Evolutionary conservation across 805 yeast genomes (phyloP).

Genomic region (Yamadazyma sp.): DNA sequence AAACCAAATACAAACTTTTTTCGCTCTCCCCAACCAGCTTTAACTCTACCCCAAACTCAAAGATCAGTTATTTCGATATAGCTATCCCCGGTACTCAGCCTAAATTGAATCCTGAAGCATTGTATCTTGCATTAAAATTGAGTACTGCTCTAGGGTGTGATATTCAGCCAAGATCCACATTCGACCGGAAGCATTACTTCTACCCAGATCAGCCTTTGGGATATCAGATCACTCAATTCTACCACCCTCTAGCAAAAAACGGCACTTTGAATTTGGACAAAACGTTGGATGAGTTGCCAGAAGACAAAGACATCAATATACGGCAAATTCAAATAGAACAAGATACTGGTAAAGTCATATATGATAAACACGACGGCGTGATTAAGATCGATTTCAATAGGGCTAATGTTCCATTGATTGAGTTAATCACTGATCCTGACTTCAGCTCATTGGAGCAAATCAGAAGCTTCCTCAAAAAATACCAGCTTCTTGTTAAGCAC

Average conservation of each 20-base stretch:
- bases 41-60: conserved; percentile 61
- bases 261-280: conserved; percentile 56
- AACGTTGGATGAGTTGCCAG: conserved; percentile 53
- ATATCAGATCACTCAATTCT: conserved; percentile 91
- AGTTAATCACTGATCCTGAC: conserved; percentile 89
- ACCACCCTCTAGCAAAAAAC: conserved; percentile 68
- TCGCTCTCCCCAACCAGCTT: conserved; percentile 52
- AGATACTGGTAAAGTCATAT: conserved; percentile 83
- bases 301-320: conserved; percentile 53
- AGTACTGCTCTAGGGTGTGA: conserved; percentile 67
- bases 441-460: conserved; percentile 67
- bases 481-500: conserved; percentile 67
- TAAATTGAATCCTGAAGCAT: conserved; percentile 67
- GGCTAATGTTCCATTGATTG: conserved; percentile 82
- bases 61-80: conserved; percentile 75
- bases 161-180: conserved; percentile 57
- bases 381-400: conserved; percentile 75
- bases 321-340: conserved; percentile 90
- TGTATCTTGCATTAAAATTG: conserved; percentile 67
- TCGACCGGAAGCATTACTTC: conserved; percentile 94
- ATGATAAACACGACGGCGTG: conserved; percentile 42
- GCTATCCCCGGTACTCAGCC: conserved; percentile 96
- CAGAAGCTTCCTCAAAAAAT: conserved; percentile 75
- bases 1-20: conserved; percentile 73
- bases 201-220: conserved; percentile 97